Evolutionary conservation across 345 rosid genomes (phyloP).

Genomic region (Populus pruinosa): DNA sequence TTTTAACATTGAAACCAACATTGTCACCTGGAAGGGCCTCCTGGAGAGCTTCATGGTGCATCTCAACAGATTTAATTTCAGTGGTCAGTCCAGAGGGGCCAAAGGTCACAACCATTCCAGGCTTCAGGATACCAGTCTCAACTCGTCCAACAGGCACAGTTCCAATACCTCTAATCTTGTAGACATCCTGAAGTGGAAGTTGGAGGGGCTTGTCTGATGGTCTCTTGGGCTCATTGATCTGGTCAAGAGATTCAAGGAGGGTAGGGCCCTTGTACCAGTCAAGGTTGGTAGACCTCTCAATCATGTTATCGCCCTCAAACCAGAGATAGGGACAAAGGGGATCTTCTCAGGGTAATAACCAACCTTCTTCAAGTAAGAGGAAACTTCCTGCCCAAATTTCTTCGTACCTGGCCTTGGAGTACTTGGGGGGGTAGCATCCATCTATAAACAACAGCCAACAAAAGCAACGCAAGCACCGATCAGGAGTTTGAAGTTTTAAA

Average conservation of each 20-base stretch:
- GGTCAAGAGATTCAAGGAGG: constrained; percentile 65
- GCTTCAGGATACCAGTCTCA: constrained; percentile 26
- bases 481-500: not conserved
- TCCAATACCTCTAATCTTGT: constrained; percentile 88
- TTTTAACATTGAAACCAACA: constrained; percentile 44
- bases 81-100: constrained; percentile 27
- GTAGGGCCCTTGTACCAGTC: constrained; percentile 87
- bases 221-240: constrained; percentile 70
- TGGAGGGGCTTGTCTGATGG: constrained; percentile 91
- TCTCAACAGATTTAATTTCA: constrained; percentile 29
- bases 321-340: constrained; percentile 75
- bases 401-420: constrained; percentile 72
- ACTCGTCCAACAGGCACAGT: constrained; percentile 54
- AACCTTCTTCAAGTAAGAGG: constrained; percentile 75
- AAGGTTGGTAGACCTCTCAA: constrained; percentile 68
- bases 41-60: constrained; percentile 28
- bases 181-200: constrained; percentile 83
- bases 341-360: constrained; percentile 76
- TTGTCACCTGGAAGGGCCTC: constrained; percentile 37
- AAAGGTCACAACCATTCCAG: constrained; percentile 27
- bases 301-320: constrained; percentile 92
- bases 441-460: not conserved
- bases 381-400: constrained; percentile 71
- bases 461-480: not conserved
- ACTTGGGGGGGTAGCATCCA: constrained; percentile 86